A percentile compares a stretch with the other conserved stretches of the same genome.
phyloP scores from a whole-genome alignment of 1,139 yeast species.

The Pneumocystis murina region DNA sequence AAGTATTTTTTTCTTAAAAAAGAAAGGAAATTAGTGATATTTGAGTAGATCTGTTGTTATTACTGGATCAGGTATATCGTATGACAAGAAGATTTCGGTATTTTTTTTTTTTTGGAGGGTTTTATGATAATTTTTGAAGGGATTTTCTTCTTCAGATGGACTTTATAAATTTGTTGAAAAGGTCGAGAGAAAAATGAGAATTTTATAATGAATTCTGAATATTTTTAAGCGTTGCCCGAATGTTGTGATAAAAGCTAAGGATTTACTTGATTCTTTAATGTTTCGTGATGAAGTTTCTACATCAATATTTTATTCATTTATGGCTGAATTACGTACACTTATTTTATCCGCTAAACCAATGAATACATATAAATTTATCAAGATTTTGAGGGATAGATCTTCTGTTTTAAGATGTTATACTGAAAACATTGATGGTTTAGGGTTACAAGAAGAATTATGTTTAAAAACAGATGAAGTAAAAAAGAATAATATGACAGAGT shows the following conservation, averaged over 20 bases:
- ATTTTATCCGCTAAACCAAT: constrained; percentile 62
- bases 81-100: not conserved
- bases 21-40: not conserved
- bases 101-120: not conserved
- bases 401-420: constrained; percentile 72
- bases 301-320: constrained; percentile 60
- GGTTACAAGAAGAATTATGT: constrained; percentile 25
- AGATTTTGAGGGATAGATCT: constrained; percentile 44
- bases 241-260: not conserved
- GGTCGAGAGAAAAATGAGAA: not conserved
- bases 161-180: not conserved
- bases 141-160: not conserved
- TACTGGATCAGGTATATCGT: not conserved
- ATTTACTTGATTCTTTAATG: not conserved
- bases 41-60: not conserved
- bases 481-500: constrained; percentile 13
- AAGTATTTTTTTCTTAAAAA: not conserved
- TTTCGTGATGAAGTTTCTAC: constrained; percentile 25
- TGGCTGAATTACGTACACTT: constrained; percentile 54
- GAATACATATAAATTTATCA: constrained; percentile 64
- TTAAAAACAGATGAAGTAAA: not conserved
- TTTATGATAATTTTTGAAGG: not conserved
- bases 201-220: not conserved
- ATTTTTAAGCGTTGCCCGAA: not conserved
- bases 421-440: constrained; percentile 61